Base-by-base conservation (phyloP, 225 moss, liverwort and hornwort genomes). In the Sphagnum contortum region DNA sequence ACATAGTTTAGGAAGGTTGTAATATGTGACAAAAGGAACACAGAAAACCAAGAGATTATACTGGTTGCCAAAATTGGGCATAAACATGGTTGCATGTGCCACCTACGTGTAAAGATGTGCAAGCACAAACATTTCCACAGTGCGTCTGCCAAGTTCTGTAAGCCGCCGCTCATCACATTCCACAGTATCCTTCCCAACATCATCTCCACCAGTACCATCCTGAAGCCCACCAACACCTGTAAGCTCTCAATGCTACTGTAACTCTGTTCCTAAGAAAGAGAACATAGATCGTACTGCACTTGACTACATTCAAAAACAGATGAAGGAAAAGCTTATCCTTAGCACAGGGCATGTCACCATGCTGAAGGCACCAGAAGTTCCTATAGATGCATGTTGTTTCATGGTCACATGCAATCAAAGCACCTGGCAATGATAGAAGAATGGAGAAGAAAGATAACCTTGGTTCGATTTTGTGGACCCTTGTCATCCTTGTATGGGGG, bases 401-500 rank as follows among this genome's bases (percentile, higher is more conserved):
- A 29, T 29, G 29, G 29, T 29, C 29, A 29, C 29, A 29, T 29
- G 29, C 29, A 29, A 29, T 29, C 29, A 29, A 29, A 29, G 29
- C 29, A 29, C 29, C 29, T 29, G 29, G 29, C 29, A 29, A 29
- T 29, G 29, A 29, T 29, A 29, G 29, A 29, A 29, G 29, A 29
- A 29, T 29, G 29, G 29, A 29, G 29, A 29, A 29, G 29, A 29
- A 29, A 29, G 29, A 29, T 29, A 70, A 98, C 98, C 98, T 98
- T 98, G 1, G 98, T 98, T 3, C 98, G 88, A 67, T 98, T 98
- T 64, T 98, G 98, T 50, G 98, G 98, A 61, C 98, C 98, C 76
- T 93, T 98, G 79, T 98, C 98, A 71, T 98, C 98, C 76, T 98
- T 98, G 68, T 91, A 98, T 44, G 98, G 79, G n/a, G 98, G 98